Evolutionary conservation across 441 rosid genomes (phyloP), one percentile per base, ranked within the genome.

Genomic region (Populus trichocarpa): DNA sequence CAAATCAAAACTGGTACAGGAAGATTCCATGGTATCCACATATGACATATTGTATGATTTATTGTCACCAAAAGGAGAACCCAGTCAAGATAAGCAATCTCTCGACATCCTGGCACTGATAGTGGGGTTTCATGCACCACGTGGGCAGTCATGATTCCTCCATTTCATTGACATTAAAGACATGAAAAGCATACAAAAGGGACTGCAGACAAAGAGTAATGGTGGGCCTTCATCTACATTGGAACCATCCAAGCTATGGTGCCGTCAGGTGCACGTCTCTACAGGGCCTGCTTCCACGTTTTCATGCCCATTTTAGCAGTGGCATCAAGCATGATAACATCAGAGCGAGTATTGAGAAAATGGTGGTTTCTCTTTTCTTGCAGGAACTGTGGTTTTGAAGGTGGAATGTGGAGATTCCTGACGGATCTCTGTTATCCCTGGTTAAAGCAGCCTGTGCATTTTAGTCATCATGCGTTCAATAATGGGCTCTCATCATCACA

Each of bases 121-220:
- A 66, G 72, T 50, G 76, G 76, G 76, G 11, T 22, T 30, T 7
- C 59, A 22, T 66, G 66, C 72, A 28, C 76, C 72, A 66, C 80
- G 75, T 77, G 75, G 79, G 10, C 8, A 16, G 63, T 46, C 66
- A 11, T 8, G 25, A 71, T 72, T 50, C 76, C 46, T 30, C 64
- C 76, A 16, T 40, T 18, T 12, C 64, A 11, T 35, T 33, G n/a
- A 69, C 40, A 22, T 36, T 5, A 22, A 40, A 7, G 57, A 14
- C 57, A 46, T 46, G 57, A 46, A 46, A 46, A 14, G 20, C 57
- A 46, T 4, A 0, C 14, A 46, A 46, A 14, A 14, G 20, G 57
- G 57, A 59, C 4, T 33, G 13, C 8, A 72, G 23, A 20, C 46
- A 30, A 1, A 57, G 18, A 57, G 26, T 30, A 10, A 32, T 72